Evolutionary conservation across 2,329 filamentous ascomycete species (phyloP), one percentile per base, ranked within the genome.

Genomic region (Calonectria pauciramosa): DNA sequence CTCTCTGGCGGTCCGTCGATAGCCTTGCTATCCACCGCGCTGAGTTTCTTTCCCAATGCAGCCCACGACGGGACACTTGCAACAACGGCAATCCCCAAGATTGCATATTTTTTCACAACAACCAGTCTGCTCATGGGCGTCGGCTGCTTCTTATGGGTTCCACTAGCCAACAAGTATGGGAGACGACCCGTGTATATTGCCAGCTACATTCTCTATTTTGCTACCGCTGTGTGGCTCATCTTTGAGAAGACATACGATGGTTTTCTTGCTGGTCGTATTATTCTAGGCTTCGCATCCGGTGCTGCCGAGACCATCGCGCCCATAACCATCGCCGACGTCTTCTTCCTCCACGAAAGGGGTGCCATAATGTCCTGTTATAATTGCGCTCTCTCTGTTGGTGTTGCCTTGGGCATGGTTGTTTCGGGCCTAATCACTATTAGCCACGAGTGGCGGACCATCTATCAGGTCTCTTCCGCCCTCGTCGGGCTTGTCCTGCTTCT

Each of bases 271-370:
- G 88, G 86, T 2, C 84, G 90, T 6, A 88, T 90, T 32, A 72
- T 91, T 14, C 85, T 91, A 83, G 90, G 90, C 4, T 86, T 91
- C 51, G 89, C 87, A 1, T 85, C 89, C 0, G 90, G 90, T 1
- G 88, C 89, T 10, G 90, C 87, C 2, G 90, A 92, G 78, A 88
- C 86, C 1, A 83, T 88, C 59, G 86, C 88, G 1, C 89, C 89
- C 0, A 83, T 89, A 10, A 90, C 88, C 1, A 89, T 91, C 59
- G 84, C 89, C 3, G 90, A 91, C 75, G 81, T 91, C 36, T 91
- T 91, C 82, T 91, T 90, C 79, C 82, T 91, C 20, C 90, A 92
- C 74, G 88, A 92, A 78, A 84, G 90, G 67, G 89, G 89, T 1
- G 82, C 85, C 2, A 82, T 89, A 51, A 91, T 90, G 88, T 86